Evolutionary conservation across 2,329 filamentous ascomycete species (phyloP).

Genomic region (Leptodontidium sp.): DNA sequence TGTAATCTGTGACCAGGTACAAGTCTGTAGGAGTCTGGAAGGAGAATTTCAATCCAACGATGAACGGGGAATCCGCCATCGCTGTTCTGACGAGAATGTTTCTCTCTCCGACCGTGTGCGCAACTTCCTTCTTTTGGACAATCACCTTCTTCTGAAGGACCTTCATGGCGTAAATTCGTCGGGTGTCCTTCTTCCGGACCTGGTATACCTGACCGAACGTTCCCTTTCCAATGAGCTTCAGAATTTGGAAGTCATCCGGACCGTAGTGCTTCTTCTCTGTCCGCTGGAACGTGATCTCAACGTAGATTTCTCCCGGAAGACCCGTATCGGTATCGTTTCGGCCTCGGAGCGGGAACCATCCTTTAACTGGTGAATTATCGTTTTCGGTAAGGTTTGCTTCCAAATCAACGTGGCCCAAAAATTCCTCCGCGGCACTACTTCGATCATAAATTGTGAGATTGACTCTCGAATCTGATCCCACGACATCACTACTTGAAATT

Average conservation of each 20-base stretch:
- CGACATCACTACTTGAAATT: constrained; percentile 76
- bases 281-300: constrained; percentile 86
- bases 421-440: constrained; percentile 81
- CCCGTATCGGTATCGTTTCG: constrained; percentile 80
- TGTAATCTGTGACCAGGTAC: constrained; percentile 98
- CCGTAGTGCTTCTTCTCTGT: constrained; percentile 91
- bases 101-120: constrained; percentile 94
- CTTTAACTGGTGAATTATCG: constrained; percentile 75
- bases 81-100: constrained; percentile 98
- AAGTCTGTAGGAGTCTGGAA: constrained; percentile 98
- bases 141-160: constrained; percentile 99
- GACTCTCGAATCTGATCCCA: constrained; percentile 88
- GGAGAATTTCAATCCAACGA: constrained; percentile 97
- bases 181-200: constrained; percentile 95
- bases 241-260: constrained; percentile 92
- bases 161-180: constrained; percentile 98
- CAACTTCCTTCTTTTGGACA: constrained; percentile 99
- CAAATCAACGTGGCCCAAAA: constrained; percentile 89
- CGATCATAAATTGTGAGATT: constrained; percentile 95
- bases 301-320: constrained; percentile 82
- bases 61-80: constrained; percentile 95
- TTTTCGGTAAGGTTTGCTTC: constrained; percentile 71
- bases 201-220: constrained; percentile 99
- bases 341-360: constrained; percentile 85
- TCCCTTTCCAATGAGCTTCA: constrained; percentile 96